Evolutionary conservation across 2,329 filamentous ascomycete species (phyloP), one percentile per base, ranked within the genome.

Genomic region (Fusarium napiforme): DNA sequence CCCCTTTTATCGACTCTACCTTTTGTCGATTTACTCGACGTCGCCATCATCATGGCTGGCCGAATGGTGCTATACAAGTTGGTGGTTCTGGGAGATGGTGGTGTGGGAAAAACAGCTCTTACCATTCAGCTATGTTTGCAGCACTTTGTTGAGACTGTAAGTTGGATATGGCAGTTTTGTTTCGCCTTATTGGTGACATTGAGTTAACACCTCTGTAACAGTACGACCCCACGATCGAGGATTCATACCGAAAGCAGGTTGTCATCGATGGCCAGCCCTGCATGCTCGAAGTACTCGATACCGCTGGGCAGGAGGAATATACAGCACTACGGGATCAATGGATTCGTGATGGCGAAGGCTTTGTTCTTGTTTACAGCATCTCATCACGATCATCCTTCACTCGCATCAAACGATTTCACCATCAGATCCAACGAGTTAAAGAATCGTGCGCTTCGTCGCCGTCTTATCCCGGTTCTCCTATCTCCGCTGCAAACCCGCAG

Each of bases 351-450:
- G 96, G 96, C 75, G 96, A 99, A 83, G 96, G 96, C 26, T 98
- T 98, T 81, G 94, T 99, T 36, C 88, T 99, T 70, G 96, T 99
- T 74, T 98, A 99, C 87, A 97, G 95, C 86, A 98, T 99, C 84
- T 97, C 96, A 19, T 98, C 96, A 59, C 93, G 96, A 79, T 95
- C 95, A 39, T 98, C 96, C 26, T 98, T 98, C 82, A 92, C 93
- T 65, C 93, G 96, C 81, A 98, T 99, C 86, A 94, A 95, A 83
- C 92, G 93, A 79, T 98, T 98, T 82, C 94, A 98, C 84, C 93
- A 96, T 81, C 96, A 98, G 84, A 98, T 98, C 78, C 95, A 97
- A 83, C 89, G 97, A 79, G 96, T 98, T 79, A 98, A 98, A 85
- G 96, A 98, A 81, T 97, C 95, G 4, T 91, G 91, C 77, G 89